A percentile compares a stretch with the other conserved stretches of the same genome.
Evolutionary conservation across 768 basidiomycete species (phyloP).

Genomic region (Paxillus rubicundulus): DNA sequence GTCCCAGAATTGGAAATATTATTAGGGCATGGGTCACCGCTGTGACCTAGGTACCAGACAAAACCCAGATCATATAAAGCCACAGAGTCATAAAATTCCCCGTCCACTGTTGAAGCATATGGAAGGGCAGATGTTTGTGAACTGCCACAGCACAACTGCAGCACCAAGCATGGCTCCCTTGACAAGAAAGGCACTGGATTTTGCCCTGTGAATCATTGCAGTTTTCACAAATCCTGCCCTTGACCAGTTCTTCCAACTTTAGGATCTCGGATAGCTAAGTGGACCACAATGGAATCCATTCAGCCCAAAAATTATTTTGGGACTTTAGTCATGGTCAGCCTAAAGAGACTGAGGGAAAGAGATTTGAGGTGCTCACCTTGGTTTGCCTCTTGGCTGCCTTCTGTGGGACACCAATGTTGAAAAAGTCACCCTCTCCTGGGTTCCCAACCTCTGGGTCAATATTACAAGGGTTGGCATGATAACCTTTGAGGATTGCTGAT

Average conservation of each 20-base stretch:
- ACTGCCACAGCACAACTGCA: neutral
- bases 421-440: too few relatives aligned
- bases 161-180: conserved; percentile 4
- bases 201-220: neutral
- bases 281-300: neutral
- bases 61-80: conserved; percentile 17
- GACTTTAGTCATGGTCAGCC: neutral
- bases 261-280: neutral
- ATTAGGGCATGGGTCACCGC: conserved; percentile 15
- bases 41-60: conserved; percentile 21
- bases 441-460: too few relatives aligned
- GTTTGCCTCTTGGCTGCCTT: too few relatives aligned
- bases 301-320: conserved; percentile 1
- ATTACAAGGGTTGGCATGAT: too few relatives aligned
- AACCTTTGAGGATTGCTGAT: too few relatives aligned
- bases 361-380: too few relatives aligned
- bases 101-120: conserved; percentile 21
- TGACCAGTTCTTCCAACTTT: neutral
- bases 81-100: conserved; percentile 12
- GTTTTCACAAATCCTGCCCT: neutral
- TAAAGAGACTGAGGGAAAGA: too few relatives aligned
- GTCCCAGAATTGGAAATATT: neutral
- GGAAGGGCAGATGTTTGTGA: conserved; percentile 7
- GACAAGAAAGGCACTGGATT: neutral
- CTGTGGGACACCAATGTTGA: too few relatives aligned